A percentile compares a stretch with the other conserved stretches of the same genome.
These are phyloP conservation scores for Epichloe coenophiala DNA, from an alignment of 2,329 filamentous ascomycete genomes.

Conservation along the genomic window DNA sequence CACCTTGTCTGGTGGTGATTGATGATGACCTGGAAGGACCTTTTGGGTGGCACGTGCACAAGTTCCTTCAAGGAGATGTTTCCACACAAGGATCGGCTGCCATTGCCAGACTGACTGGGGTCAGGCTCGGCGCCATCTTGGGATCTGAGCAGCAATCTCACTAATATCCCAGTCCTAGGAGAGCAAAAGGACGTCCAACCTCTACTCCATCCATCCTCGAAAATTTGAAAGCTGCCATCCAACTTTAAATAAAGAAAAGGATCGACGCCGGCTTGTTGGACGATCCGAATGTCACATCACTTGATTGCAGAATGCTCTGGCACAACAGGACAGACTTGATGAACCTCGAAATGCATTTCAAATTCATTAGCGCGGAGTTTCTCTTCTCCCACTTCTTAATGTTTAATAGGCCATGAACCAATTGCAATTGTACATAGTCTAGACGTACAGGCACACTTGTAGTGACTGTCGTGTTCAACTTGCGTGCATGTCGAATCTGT, in stretches of 20 bases:
- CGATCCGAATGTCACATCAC: not conserved
- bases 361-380: conserved; percentile 4
- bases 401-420: not conserved
- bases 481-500: not conserved
- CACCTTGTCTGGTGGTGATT: conserved; percentile 14
- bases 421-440: not conserved
- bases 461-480: not conserved
- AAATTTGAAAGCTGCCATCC: not conserved
- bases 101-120: not conserved
- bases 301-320: not conserved
- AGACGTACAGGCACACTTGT: too few relatives aligned
- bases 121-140: not conserved
- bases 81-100: not conserved
- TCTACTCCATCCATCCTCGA: not conserved
- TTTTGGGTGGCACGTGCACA: too few relatives aligned
- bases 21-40: conserved; percentile 7
- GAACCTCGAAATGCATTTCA: not conserved
- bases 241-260: too few relatives aligned
- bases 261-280: not conserved
- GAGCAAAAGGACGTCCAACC: not conserved
- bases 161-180: not conserved
- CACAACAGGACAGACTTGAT: not conserved
- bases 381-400: not conserved
- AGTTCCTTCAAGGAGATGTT: not conserved
- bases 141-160: not conserved